A percentile compares a stretch with the other conserved stretches of the same genome.
Conservation (phyloP, 768 basidiomycete species). For the Hydnum rufescens region DNA sequence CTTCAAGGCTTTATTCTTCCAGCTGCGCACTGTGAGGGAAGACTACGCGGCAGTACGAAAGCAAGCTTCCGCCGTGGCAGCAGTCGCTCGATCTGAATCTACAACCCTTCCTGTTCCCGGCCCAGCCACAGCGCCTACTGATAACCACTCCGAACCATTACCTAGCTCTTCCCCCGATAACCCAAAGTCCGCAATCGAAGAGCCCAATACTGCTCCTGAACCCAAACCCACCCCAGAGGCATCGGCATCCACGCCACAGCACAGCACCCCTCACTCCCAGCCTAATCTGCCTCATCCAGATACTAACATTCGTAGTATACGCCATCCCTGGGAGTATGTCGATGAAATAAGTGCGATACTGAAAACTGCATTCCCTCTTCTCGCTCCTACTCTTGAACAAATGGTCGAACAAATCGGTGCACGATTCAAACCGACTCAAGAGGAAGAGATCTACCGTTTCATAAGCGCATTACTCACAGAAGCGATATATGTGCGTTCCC, state of each 20-base stretch:
- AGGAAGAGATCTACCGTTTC: constrained; percentile 89
- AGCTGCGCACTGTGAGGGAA: constrained; percentile 65
- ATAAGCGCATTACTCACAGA: constrained; percentile 76
- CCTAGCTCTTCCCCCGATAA: neutral
- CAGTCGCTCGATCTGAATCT: neutral
- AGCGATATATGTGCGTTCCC: constrained; percentile 46
- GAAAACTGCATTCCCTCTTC: constrained; percentile 88
- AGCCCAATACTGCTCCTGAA: neutral
- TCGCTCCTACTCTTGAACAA: constrained; percentile 89
- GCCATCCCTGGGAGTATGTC: constrained; percentile 69
- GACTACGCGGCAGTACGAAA: constrained; percentile 25
- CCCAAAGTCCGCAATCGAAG: neutral
- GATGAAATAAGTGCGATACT: constrained; percentile 87
- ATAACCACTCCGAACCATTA: neutral
- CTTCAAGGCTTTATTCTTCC: constrained; percentile 79
- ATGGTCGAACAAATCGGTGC: constrained; percentile 87
- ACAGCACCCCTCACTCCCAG: neutral
- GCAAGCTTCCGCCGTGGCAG: neutral
- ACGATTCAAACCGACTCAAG: constrained; percentile 71
- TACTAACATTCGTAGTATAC: constrained; percentile 15
- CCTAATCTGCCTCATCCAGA: constrained; percentile 10
- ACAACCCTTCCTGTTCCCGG: neutral
- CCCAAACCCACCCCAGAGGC: neutral
- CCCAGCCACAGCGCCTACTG: constrained; percentile 1
- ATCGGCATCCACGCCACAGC: neutral